Base-by-base conservation (phyloP, 2,329 filamentous ascomycete species). In the Aspergillus pseudonomiae region DNA sequence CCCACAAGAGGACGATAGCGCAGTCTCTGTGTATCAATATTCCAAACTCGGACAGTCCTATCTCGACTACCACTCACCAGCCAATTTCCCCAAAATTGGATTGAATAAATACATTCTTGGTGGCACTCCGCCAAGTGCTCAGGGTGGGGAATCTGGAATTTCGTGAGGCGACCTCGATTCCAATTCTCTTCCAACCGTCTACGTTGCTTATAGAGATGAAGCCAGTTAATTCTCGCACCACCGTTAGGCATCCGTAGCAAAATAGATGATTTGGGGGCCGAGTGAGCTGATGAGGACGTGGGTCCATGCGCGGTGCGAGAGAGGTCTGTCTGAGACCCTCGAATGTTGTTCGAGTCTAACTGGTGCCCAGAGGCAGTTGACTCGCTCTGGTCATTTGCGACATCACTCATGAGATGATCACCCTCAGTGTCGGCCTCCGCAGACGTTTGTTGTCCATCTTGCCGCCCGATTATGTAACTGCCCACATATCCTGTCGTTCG, bases 61-160 rank as follows among this genome's bases (percentile, higher is more conserved):
- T 99, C 95, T 59, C 95, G 87, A 73, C 94, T 98, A 19, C 95
- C 95, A 74, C 94, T 98, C 57, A 98, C 94, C 11, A 99, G 85
- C 76, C 90, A 95, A 67, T 93, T 89, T 1, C 90, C 85, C 60
- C 90, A 90, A 73, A 94, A 96, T 76, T 99, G 94, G 59, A 99
- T 88, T 2, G 92, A 94, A 78, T 99, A 99, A 14, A 99, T 93
- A 76, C 94, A 98, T 74, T 98, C 94, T 24, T 84, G 85, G 74
- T 99, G 95, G 0, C 92, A 92, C 75, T 98, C 94, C 36, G 91
- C 85, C 1, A 88, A 88, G 71, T 93, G 85, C 43, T 88, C 84
- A 0, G 93, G 93, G 72, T 97, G 93, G 0, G 95, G 95, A 1
- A 99, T 85, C 75, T 96, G 93, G 72, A 98, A 98, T 67, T 94